Evolutionary conservation across 768 basidiomycete genomes (phyloP).

Genomic region (Piloderma croceum): DNA sequence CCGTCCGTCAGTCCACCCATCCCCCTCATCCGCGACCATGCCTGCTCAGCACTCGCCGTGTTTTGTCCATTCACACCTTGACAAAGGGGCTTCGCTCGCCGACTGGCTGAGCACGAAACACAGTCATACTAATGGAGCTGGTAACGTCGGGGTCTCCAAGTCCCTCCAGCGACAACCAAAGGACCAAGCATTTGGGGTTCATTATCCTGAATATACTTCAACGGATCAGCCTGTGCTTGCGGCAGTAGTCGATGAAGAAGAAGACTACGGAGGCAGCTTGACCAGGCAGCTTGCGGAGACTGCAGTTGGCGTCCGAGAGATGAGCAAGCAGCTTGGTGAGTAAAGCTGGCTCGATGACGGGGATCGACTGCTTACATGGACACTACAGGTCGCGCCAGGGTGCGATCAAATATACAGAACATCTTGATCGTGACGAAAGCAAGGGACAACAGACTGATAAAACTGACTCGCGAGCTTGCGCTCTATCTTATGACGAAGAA

Average conservation of each 20-base stretch:
- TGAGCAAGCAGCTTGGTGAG: constrained; percentile 96
- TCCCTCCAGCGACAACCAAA: constrained; percentile 32
- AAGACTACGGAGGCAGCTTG: constrained; percentile 69
- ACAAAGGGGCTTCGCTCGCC: constrained; percentile 70
- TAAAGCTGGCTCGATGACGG: too few relatives aligned
- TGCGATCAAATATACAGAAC: constrained; percentile 86
- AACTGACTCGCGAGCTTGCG: constrained; percentile 88
- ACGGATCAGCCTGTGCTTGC: background rate
- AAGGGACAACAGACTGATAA: constrained; percentile 92
- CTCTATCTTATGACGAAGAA: constrained; percentile 91
- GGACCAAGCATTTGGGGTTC: background rate
- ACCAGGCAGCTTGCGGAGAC: constrained; percentile 95
- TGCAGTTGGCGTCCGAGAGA: constrained; percentile 93
- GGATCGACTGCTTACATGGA: too few relatives aligned
- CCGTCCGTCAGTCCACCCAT: background rate
- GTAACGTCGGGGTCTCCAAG: constrained; percentile 46
- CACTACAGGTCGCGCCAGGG: constrained; percentile 81
- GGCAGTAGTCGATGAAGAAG: constrained; percentile 40
- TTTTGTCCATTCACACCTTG: constrained; percentile 89
- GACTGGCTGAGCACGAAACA: constrained; percentile 56
- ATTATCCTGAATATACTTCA: background rate
- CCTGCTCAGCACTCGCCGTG: constrained; percentile 64
- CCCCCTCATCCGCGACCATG: background rate
- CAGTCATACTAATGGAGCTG: constrained; percentile 32
- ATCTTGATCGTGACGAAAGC: constrained; percentile 97